phyloP scores from a whole-genome alignment of 2,329 filamentous ascomycete genomes.

The Fonsecaea pedrosoi region DNA sequence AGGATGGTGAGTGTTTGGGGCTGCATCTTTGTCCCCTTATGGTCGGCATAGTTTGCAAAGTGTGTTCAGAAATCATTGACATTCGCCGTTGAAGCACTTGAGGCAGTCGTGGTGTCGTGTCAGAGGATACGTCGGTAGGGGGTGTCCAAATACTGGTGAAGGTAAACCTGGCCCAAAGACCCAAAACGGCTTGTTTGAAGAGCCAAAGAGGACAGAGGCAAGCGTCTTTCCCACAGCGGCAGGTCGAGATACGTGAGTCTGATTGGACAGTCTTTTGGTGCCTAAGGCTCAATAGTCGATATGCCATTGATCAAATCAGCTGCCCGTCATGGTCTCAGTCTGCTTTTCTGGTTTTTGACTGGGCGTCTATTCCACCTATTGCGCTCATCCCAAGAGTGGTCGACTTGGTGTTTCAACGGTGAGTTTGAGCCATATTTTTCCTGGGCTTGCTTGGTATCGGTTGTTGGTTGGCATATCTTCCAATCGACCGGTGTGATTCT shows the following conservation, averaged over 20 bases:
- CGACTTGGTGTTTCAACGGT: background rate
- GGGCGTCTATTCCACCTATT: background rate
- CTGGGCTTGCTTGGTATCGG: background rate
- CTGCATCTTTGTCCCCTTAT: no score
- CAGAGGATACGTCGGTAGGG: no score
- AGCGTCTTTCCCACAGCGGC: background rate
- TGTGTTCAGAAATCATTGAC: no score
- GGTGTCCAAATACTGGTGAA: no score
- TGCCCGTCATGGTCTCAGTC: background rate
- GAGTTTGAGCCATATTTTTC: background rate
- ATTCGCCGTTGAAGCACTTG: no score
- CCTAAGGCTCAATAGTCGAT: background rate
- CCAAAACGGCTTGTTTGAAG: background rate
- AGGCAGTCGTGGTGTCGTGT: no score
- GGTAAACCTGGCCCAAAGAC: background rate
- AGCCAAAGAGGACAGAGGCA: background rate
- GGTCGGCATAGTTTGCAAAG: no score
- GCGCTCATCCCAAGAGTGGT: background rate
- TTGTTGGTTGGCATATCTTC: background rate
- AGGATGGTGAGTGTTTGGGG: no score
- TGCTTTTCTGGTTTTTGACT: background rate
- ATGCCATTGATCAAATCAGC: slow-evolving; percentile 4
- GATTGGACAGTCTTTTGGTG: background rate
- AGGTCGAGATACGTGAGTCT: background rate
- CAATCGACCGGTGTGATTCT: background rate